phyloP scores from a whole-genome alignment of 768 basidiomycete genomes.

The Leccinum barrowsii region DNA sequence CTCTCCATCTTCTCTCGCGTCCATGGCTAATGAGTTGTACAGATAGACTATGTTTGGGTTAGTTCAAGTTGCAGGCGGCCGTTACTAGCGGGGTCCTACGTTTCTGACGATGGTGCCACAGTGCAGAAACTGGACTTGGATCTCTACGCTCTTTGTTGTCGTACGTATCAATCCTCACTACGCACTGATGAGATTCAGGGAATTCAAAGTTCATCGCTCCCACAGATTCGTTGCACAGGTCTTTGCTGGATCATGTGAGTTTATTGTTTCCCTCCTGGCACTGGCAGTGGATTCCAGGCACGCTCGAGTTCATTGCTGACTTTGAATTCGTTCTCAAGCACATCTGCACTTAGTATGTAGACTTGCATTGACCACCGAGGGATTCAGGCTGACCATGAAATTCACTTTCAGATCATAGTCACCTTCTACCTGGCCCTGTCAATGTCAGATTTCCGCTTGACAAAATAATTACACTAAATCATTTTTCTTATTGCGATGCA shows the following conservation, averaged over 20 bases:
- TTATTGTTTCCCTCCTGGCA: too few relatives aligned
- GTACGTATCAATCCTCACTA: neutral
- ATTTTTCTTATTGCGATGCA: neutral
- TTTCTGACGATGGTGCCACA: neutral
- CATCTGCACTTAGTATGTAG: conserved; percentile 1
- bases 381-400: neutral
- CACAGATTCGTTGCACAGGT: conserved; percentile 16
- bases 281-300: too few relatives aligned
- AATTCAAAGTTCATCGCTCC: neutral
- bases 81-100: rapidly evolving
- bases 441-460: neutral
- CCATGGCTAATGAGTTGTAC: neutral
- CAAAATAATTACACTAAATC: neutral
- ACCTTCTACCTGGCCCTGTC: conserved; percentile 7
- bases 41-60: conserved; percentile 18
- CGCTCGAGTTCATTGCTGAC: neutral
- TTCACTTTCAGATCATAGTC: neutral
- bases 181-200: neutral
- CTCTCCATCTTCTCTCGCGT: neutral
- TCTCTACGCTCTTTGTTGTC: conserved; percentile 15
- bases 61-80: neutral
- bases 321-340: neutral
- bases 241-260: conserved; percentile 12
- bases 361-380: neutral
- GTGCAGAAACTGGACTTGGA: conserved; percentile 11